These are phyloP conservation scores for Pichia sporocuriosa DNA, from an alignment of 805 yeast species.

Conservation along the genomic window DNA sequence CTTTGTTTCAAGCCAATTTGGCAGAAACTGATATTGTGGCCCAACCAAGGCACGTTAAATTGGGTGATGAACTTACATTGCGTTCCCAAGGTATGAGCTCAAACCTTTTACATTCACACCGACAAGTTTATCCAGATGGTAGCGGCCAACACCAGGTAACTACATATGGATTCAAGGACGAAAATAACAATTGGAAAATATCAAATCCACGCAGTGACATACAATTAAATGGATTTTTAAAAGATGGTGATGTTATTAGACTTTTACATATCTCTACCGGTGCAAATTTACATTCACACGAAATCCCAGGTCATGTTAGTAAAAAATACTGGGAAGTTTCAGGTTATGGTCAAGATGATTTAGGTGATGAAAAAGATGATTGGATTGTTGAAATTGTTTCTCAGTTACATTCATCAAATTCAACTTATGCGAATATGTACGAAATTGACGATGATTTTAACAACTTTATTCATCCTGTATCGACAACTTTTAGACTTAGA, in stretches of 20 bases:
- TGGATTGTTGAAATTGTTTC: conserved; percentile 69
- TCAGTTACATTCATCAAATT: conserved; percentile 34
- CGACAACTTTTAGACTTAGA: conserved; percentile 74
- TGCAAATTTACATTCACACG: conserved; percentile 68
- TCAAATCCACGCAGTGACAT: conserved; percentile 31
- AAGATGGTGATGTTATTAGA: conserved; percentile 57
- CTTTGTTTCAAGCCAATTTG: conserved; percentile 84
- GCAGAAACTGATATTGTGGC: conserved; percentile 55
- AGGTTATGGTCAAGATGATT: conserved; percentile 58
- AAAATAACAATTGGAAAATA: conserved; percentile 68
- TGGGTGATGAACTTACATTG: conserved; percentile 56
- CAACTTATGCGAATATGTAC: conserved; percentile 18
- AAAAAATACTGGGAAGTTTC: conserved; percentile 51
- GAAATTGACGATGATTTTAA: conserved; percentile 38
- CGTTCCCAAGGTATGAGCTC: conserved; percentile 69
- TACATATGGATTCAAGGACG: conserved; percentile 83
- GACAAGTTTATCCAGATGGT: conserved; percentile 82
- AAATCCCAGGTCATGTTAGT: conserved; percentile 55
- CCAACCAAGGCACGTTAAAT: conserved; percentile 63
- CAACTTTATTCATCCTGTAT: conserved; percentile 62
- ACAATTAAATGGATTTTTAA: conserved; percentile 28
- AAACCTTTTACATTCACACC: conserved; percentile 81
- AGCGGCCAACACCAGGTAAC: conserved; percentile 93
- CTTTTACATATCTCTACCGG: conserved; percentile 55
- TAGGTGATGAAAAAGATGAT: conserved; percentile 70